Evolutionary conservation across 1,284 basidiomycete genomes (phyloP), one percentile per base, ranked within the genome.

Genomic region (Moesziomyces aphidis): DNA sequence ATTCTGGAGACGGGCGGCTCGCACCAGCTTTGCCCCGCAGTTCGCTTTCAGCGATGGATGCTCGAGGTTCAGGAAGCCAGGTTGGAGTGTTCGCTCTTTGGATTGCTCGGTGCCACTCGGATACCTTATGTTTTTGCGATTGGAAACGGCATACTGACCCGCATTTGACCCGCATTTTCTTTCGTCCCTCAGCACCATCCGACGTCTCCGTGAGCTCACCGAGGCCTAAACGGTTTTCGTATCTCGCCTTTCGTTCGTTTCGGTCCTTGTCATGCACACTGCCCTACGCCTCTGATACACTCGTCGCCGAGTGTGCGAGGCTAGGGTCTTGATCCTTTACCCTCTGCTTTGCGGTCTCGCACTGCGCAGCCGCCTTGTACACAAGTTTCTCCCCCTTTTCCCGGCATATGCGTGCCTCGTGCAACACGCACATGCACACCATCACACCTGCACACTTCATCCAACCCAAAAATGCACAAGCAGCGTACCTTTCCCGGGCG

Each of bases 151-250:
- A 19, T 28, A 48, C 68, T 73, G 50, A 73, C 66, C 36, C 22
- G 22, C 22, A 7, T 24, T 24, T 42, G 21, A 1, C 46, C 36
- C 34, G 36, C 26, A 7, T 28, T 23, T 50, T 53, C 39, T 19
- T 11, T 23, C 22, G 26, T 10, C n/a, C 22, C 44, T 61, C 76
- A 84, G 83, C 74, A 84, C 83, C 75, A 81, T 84, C 77, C 83
- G 83, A 65, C 83, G 83, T 81, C 79, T 84, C 61, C 83, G 83
- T 75, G 83, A 84, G 73, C 71, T 84, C 59, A 82, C 81, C 60
- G 83, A 84, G 77, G 83, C 83, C 59, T 84, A 81, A 82, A 53
- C 61, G 47, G 50, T 53, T 48, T 39, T 28, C 34, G 5, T 34
- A 49, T 44, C 22, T 39, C 28, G 49, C 56, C 24, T 23, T 19